phyloP scores from a whole-genome alignment of 768 basidiomycete species.

The Phlebiopsis gigantea region DNA sequence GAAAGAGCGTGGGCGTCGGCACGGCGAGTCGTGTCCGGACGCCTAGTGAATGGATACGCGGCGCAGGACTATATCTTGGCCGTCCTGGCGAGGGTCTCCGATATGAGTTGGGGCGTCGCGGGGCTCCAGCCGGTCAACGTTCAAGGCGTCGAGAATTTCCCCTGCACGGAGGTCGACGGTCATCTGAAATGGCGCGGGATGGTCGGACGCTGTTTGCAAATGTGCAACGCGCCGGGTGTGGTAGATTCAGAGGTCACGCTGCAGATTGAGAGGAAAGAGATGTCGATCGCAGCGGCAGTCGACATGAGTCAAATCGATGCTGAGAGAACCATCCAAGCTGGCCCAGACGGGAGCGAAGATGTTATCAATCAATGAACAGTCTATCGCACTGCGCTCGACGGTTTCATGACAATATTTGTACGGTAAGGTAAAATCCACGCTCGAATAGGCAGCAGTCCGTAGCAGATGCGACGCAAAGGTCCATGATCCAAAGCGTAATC shows the following conservation, averaged over 20 bases:
- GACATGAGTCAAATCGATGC: slow-evolving; percentile 18
- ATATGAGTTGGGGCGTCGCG: slow-evolving; percentile 44
- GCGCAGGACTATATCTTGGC: slow-evolving; percentile 49
- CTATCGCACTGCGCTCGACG: not conserved
- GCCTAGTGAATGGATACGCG: slow-evolving; percentile 51
- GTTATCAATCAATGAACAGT: not conserved
- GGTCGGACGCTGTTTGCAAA: slow-evolving; percentile 41
- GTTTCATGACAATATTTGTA: not conserved
- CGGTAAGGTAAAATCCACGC: not conserved
- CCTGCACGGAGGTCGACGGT: slow-evolving; percentile 42
- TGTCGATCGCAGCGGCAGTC: slow-evolving; percentile 17
- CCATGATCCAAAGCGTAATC: not conserved
- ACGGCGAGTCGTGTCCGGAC: slow-evolving; percentile 43
- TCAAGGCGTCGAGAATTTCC: slow-evolving; percentile 48
- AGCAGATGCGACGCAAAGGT: not conserved
- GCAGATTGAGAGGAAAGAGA: slow-evolving; percentile 28
- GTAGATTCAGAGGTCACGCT: slow-evolving; percentile 30
- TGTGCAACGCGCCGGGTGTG: slow-evolving; percentile 36
- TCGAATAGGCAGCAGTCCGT: not conserved
- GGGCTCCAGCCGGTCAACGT: slow-evolving; percentile 44
- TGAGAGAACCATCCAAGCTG: slow-evolving; percentile 1
- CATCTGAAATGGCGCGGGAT: slow-evolving; percentile 46
- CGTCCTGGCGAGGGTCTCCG: slow-evolving; percentile 42
- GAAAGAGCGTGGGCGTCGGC: slow-evolving; percentile 38
- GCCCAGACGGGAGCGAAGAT: not conserved